These are phyloP conservation scores for Eutrema heterophyllum DNA, from an alignment of 345 rosid species.

Conservation along the genomic window DNA sequence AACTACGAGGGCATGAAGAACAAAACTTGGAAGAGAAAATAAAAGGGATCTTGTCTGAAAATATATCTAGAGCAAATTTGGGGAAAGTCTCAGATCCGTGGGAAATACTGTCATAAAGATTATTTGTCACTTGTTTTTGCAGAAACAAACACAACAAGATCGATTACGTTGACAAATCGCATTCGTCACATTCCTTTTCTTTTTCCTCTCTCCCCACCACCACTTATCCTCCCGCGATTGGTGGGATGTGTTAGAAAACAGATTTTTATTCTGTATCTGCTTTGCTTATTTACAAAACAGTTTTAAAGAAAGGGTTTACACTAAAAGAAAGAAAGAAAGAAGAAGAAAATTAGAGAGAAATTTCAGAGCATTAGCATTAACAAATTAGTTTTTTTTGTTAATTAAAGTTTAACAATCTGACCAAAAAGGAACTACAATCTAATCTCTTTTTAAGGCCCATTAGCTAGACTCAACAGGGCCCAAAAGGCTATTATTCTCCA, in stretches of 20 bases:
- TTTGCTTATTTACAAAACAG: too few relatives aligned
- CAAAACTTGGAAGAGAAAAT: background rate
- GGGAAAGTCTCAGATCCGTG: constrained; percentile 23
- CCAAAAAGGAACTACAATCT: background rate
- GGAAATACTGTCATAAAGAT: background rate
- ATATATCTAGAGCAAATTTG: background rate
- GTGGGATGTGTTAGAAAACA: background rate
- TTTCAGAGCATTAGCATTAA: background rate
- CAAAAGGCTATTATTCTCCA: background rate
- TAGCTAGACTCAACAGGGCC: background rate
- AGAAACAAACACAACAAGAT: background rate
- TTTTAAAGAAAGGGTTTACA: too few relatives aligned
- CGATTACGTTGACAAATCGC: constrained; percentile 7
- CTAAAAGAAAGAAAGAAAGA: too few relatives aligned
- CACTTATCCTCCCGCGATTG: constrained; percentile 7
- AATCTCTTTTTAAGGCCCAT: constrained; percentile 10
- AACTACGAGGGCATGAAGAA: background rate
- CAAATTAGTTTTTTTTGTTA: background rate
- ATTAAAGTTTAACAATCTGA: background rate
- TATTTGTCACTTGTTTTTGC: constrained; percentile 9
- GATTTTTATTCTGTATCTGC: background rate
- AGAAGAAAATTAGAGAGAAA: too few relatives aligned
- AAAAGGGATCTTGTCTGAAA: background rate
- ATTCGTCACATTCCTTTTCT: background rate
- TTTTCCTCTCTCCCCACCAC: background rate